Evolutionary conservation across 2,329 filamentous ascomycete genomes (phyloP).

Genomic region (Onygenales sp.): DNA sequence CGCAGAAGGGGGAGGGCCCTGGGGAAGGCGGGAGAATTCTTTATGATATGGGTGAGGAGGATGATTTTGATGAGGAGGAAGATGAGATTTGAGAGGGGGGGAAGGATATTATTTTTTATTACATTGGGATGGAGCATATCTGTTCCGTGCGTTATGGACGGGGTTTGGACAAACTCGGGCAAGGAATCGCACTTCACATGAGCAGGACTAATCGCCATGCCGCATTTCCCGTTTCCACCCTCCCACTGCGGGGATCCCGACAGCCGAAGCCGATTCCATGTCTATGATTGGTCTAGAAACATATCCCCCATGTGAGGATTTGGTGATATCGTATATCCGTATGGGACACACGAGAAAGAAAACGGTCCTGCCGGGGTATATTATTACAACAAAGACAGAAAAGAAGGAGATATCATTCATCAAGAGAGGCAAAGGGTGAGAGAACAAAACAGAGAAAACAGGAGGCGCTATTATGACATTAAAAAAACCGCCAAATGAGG

Average conservation of each 20-base stretch:
- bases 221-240: too few relatives aligned
- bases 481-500: constrained; percentile 91
- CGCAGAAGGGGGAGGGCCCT: constrained; percentile 61
- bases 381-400: neutral
- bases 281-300: too few relatives aligned
- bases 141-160: too few relatives aligned
- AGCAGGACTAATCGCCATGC: too few relatives aligned
- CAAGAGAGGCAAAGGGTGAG: too few relatives aligned
- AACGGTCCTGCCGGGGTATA: neutral
- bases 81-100: constrained; percentile 61
- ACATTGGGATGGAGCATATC: neutral
- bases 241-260: too few relatives aligned
- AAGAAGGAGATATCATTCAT: neutral
- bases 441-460: neutral
- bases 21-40: constrained; percentile 87
- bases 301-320: too few relatives aligned
- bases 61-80: constrained; percentile 94
- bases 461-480: constrained; percentile 4
- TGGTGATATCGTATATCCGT: too few relatives aligned
- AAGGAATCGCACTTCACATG: too few relatives aligned
- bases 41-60: constrained; percentile 93
- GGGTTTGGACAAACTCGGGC: too few relatives aligned
- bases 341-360: too few relatives aligned
- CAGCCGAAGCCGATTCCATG: too few relatives aligned
- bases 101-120: neutral